A percentile compares a stretch with the other conserved stretches of the same genome.
Evolutionary conservation across 2,329 filamentous ascomycete genomes (phyloP).

Genomic region (Arthrobotrys entomopaga): DNA sequence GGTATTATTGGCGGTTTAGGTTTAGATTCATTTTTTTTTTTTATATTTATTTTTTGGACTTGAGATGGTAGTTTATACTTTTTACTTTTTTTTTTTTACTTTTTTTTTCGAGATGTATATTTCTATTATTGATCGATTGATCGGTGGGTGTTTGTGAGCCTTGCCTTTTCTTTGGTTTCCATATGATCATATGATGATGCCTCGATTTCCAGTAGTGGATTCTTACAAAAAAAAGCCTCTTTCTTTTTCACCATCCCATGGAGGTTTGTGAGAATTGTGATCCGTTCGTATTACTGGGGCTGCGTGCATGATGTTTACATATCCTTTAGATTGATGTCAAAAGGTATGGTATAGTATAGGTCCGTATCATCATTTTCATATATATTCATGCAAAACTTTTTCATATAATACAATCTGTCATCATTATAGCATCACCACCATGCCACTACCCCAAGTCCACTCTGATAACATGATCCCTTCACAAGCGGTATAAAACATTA

Average conservation of each 20-base stretch:
- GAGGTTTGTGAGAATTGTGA: too few relatives aligned
- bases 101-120: conserved; percentile 45
- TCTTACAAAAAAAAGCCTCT: conserved; percentile 18
- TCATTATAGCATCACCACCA: conserved; percentile 55
- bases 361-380: not conserved
- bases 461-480: conserved; percentile 58
- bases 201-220: conserved; percentile 23
- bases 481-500: conserved; percentile 8
- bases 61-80: conserved; percentile 26
- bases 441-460: conserved; percentile 58
- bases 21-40: not conserved
- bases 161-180: conserved; percentile 5
- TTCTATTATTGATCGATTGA: conserved; percentile 28
- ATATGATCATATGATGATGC: not conserved
- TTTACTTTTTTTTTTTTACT: conserved; percentile 2
- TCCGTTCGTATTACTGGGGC: too few relatives aligned
- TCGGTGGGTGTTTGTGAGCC: conserved; percentile 10
- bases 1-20: not conserved
- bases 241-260: too few relatives aligned
- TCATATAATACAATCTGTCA: too few relatives aligned
- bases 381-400: conserved; percentile 29
- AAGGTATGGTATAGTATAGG: too few relatives aligned
- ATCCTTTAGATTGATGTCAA: too few relatives aligned
- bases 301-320: too few relatives aligned
- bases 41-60: conserved; percentile 34